Conservation (phyloP, 768 basidiomycete genomes). For the Naganishia randhawae region DNA sequence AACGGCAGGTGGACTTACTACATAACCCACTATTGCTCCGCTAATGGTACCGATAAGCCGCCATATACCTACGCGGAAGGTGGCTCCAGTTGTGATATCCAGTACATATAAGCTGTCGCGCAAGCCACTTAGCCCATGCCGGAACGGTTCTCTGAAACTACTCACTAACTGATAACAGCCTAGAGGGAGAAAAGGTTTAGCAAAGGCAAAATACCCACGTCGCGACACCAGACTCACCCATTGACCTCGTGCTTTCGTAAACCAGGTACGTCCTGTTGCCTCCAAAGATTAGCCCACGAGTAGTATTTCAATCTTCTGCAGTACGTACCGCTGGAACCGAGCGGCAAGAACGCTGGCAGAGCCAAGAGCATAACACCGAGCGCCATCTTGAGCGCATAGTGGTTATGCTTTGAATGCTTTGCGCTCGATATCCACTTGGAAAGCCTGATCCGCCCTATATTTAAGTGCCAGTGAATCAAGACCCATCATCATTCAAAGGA, state of each 20-base stretch:
- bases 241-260: conserved; percentile 38
- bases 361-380: conserved; percentile 44
- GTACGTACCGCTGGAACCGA: conserved; percentile 24
- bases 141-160: background rate
- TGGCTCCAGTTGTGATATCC: conserved; percentile 49
- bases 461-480: background rate
- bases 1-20: conserved; percentile 36
- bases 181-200: background rate
- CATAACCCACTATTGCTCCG: conserved; percentile 44
- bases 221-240: conserved; percentile 35
- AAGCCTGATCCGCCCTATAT: conserved; percentile 36
- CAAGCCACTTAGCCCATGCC: background rate
- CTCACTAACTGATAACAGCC: conserved; percentile 40
- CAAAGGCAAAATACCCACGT: background rate
- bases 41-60: conserved; percentile 46
- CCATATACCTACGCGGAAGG: conserved; percentile 44
- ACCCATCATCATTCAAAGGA: background rate
- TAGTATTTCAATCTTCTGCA: background rate
- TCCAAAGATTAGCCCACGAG: background rate
- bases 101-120: conserved; percentile 44
- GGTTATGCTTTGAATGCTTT: conserved; percentile 42
- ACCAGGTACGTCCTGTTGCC: conserved; percentile 45
- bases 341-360: conserved; percentile 45
- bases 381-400: conserved; percentile 43
- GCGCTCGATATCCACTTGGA: conserved; percentile 35